Evolutionary conservation across 2,329 filamentous ascomycete species (phyloP), one percentile per base, ranked within the genome.

Genomic region (Fusarium mangiferae): DNA sequence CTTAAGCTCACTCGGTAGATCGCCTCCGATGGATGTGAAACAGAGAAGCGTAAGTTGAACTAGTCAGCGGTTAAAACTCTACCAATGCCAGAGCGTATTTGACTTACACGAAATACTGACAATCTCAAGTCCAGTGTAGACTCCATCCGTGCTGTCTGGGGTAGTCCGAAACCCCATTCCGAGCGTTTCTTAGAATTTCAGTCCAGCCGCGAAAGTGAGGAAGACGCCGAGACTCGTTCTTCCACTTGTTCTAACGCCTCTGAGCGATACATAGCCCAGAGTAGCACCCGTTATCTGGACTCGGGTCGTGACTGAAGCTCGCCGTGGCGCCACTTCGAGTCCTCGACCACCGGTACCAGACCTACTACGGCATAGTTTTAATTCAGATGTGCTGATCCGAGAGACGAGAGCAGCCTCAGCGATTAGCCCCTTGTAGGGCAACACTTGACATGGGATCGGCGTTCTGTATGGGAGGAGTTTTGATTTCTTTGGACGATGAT

Each of bases 221-320:
- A 15, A 42, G 4, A 7, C 20, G 6, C 17, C 15, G 12, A 26
- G 33, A 12, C 28, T 26, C 4, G 11, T 7, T 12, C 15, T 17
- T 17, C 33, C 3, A 17, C 7, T 6, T 22, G 14, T 9, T 1
- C 1, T 7, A 8, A 8, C 1, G 24, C 8, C 10, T 48, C 9
- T 8, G 5, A 15, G 12, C 22, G n/a, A 38, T 6, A 14, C 4
- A 15, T 35, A 2, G 3, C 6, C 30, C 3, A 26, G 24, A 24
- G 28, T 30, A 41, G 13, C 17, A 11, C 30, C 9, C 7, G n/a
- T 48, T 41, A 26, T 14, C 5, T n/a, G 12, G 20, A 62, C n/a
- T 39, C 42, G 42, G 13, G 11, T 30, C 3, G 28, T 33, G 20
- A n/a, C 42, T 39, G 39, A 33, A 28, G n/a, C 22, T 17, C 26